phyloP scores from a whole-genome alignment of 139 green algal species.

The Volvox africanus region DNA sequence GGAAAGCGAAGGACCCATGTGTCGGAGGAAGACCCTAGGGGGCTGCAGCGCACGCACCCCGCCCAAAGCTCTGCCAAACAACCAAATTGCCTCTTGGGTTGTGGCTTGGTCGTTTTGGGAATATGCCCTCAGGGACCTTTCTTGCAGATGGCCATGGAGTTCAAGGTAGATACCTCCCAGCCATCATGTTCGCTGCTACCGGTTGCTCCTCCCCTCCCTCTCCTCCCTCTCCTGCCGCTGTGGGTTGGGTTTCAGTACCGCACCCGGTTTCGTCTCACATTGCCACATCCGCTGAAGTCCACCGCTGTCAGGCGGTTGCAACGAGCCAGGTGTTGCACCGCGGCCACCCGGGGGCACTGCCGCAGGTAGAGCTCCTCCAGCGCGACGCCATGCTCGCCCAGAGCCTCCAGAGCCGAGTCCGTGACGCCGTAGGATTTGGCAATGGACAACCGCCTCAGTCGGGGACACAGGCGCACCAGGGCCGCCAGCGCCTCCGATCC shows the following conservation, averaged over 20 bases:
- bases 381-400: neutral
- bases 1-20: no score
- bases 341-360: slow-evolving; percentile 24
- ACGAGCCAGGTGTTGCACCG: neutral
- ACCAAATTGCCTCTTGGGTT: no score
- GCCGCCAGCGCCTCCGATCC: slow-evolving; percentile 4
- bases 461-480: slow-evolving; percentile 3
- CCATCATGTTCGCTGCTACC: no score
- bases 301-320: neutral
- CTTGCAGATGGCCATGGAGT: no score
- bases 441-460: slow-evolving; percentile 36
- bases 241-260: no score
- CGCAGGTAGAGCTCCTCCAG: slow-evolving; percentile 29
- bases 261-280: neutral
- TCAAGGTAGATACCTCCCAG: no score
- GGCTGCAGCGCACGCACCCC: no score
- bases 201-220: no score
- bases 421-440: slow-evolving; percentile 38
- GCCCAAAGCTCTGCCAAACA: no score
- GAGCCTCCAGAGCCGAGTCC: slow-evolving; percentile 11
- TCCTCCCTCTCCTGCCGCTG: neutral
- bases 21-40: no score
- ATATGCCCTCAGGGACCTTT: no score
- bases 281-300: slow-evolving; percentile 28
- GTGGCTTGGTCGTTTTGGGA: no score